Evolutionary conservation across 73 alveolate genomes (phyloP).

Genomic region (Loxodes magnus): DNA sequence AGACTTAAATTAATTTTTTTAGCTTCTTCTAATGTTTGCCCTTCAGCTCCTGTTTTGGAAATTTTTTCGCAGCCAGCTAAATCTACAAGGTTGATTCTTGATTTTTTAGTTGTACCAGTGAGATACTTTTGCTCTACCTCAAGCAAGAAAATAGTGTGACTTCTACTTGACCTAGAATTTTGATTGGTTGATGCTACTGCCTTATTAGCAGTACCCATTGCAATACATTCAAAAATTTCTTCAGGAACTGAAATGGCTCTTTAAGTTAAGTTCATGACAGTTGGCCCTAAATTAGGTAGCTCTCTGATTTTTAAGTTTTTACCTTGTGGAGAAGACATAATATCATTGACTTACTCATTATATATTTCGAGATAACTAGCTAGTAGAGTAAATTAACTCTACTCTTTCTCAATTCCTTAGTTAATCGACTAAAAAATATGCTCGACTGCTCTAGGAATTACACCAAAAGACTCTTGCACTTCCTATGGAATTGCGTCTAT

Average conservation of each 20-base stretch:
- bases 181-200: constrained; percentile 81
- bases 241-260: constrained; percentile 51
- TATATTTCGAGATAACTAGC: constrained; percentile 73
- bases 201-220: constrained; percentile 71
- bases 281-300: constrained; percentile 20
- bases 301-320: constrained; percentile 59
- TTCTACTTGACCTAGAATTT: constrained; percentile 81
- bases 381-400: constrained; percentile 30
- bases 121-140: constrained; percentile 61
- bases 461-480: constrained; percentile 47
- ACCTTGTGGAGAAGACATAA: constrained; percentile 38
- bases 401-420: constrained; percentile 46
- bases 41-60: constrained; percentile 74
- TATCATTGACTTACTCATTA: constrained; percentile 73
- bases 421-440: constrained; percentile 73
- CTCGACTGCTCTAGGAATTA: constrained; percentile 61
- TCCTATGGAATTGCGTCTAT: constrained; percentile 6
- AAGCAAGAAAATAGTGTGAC: constrained; percentile 82
- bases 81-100: constrained; percentile 82
- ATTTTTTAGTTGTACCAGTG: constrained; percentile 48
- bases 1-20: constrained; percentile 66
- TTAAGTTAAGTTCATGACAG: constrained; percentile 46
- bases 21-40: constrained; percentile 76
- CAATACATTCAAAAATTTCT: constrained; percentile 56
- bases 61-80: constrained; percentile 90